Evolutionary conservation across 768 basidiomycete species (phyloP), one percentile per base, ranked within the genome.

Genomic region (Boletus fagicola): DNA sequence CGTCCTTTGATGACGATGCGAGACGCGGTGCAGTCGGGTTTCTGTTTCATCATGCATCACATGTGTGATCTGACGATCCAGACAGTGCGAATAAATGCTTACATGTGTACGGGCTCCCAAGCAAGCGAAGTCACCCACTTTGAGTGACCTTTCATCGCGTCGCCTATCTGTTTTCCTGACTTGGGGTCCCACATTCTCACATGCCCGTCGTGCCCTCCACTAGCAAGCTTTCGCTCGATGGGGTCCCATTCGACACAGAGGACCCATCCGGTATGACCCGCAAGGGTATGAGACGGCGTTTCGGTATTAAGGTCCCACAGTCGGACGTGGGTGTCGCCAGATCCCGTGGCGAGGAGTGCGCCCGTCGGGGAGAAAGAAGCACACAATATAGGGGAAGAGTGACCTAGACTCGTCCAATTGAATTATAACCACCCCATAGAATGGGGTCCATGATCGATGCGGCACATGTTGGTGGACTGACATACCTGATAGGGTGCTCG

Each of bases 211-310:
- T 98, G 89, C 0, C 94, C 94, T 1, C 97, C 97, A 4, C 92
- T 94, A 0, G 95, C 96, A 15, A 98, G 75, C 64, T 86, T 88
- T 44, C 94, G 77, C 68, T 98, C 95, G 79, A 91, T 81, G 0
- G 91, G 90, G 65, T 98, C 94, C 95, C 96, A 99, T 67, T 98
- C 97, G 5, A 94, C 91, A 64, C 94, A 98, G 2, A 98, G 80
- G 2, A 99, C 94, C 96, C 95, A 98, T 0, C 94, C 95, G 62
- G 86, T 85, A 68, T 99, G 97, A 0, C 97, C 97, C 0, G 81
- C 74, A 18, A 98, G 79, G 15, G 86, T 88, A 68, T 92, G 88
- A 40, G 90, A 92, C 1, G 97, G 96, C 7, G 85, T 88, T 72
- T 98, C 97, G 0, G 91, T 96, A 66, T 88, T 83, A 49, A 98